Base-by-base conservation (phyloP, 2,329 filamentous ascomycete genomes). In the Plectosphaerella sp. region DNA sequence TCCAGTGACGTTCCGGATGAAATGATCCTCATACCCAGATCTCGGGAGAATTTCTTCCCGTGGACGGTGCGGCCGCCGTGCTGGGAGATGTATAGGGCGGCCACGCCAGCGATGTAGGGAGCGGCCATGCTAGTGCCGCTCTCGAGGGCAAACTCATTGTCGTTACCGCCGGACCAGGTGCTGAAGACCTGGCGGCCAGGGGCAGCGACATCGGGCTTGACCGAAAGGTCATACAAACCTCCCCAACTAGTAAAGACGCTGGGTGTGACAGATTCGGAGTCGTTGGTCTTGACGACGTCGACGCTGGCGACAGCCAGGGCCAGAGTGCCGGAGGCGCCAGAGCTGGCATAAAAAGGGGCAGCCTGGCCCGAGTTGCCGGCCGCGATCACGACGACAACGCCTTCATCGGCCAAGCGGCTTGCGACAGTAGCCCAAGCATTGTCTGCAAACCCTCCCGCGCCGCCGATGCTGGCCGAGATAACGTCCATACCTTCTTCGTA, bases 351-450 rank as follows among this genome's bases (percentile, higher is more conserved):
- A 60, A 80, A 79, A 0, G 77, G 69, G 0, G 78, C 78, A 15
- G 64, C 61, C 18, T 64, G 62, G 22, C 78, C 78, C 33, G 73
- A 69, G 50, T 82, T 82, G n/a, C 78, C 78, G 6, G 74, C 76
- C 2, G 77, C 72, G 28, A 79, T 72, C 12, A 73, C 71, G 25
- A 78, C 69, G 9, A 78, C 71, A 2, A 80, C 66, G n/a, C 77
- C 77, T 25, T 70, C 62, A 12, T 73, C 68, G 16, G 28, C 45
- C 8, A 47, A 4, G n/a, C 45, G 45, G 12, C 18, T 25, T 8
- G 45, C 45, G 4, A 47, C 11, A 4, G 3, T n/a, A 12, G 11
- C 45, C 45, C 45, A 47, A 8, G 45, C 45, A 20, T 42, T 42
- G 39, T 42, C 39, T 4, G 14, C 5, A 10, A 10, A 42, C 20